These are phyloP conservation scores for Zoysia matrella DNA, from an alignment of 202 grass and related monocot species.

Conservation along the genomic window DNA sequence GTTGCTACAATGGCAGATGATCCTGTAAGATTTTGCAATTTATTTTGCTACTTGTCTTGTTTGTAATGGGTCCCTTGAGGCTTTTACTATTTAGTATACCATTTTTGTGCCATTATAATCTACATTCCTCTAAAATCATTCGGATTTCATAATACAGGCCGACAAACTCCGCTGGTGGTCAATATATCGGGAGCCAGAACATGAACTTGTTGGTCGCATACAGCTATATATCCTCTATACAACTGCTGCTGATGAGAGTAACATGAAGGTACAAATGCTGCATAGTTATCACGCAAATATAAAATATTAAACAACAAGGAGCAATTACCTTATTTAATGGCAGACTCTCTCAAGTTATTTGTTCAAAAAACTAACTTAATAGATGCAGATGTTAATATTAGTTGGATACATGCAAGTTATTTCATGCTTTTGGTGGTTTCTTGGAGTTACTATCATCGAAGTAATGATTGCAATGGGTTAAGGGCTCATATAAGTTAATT, in stretches of 20 bases:
- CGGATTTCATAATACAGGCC: slow-evolving; percentile 33
- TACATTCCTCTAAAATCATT: slow-evolving; percentile 17
- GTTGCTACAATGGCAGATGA: slow-evolving; percentile 97
- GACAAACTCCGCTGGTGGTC: too few relatives aligned
- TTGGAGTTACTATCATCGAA: not conserved
- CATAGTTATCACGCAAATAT: not conserved
- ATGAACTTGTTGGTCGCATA: slow-evolving; percentile 89
- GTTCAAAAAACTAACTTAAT: not conserved
- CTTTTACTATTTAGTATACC: slow-evolving; percentile 11
- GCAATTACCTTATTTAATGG: too few relatives aligned
- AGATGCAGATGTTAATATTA: not conserved
- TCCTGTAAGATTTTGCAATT: slow-evolving; percentile 59
- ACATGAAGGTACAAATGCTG: slow-evolving; percentile 74
- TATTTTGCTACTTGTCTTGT: slow-evolving; percentile 19
- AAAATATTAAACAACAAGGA: not conserved
- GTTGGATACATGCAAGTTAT: slow-evolving; percentile 11
- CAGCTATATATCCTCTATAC: slow-evolving; percentile 83
- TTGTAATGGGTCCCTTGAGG: too few relatives aligned
- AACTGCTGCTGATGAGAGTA: slow-evolving; percentile 86
- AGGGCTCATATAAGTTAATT: slow-evolving; percentile 26
- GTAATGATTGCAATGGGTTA: slow-evolving; percentile 15
- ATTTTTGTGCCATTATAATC: not conserved
- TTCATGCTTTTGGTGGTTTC: slow-evolving; percentile 4
- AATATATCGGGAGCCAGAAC: too few relatives aligned
- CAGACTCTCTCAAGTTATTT: not conserved